Conservation (phyloP, 352 stramenopile genomes). For the Phytophthora agathidicida region DNA sequence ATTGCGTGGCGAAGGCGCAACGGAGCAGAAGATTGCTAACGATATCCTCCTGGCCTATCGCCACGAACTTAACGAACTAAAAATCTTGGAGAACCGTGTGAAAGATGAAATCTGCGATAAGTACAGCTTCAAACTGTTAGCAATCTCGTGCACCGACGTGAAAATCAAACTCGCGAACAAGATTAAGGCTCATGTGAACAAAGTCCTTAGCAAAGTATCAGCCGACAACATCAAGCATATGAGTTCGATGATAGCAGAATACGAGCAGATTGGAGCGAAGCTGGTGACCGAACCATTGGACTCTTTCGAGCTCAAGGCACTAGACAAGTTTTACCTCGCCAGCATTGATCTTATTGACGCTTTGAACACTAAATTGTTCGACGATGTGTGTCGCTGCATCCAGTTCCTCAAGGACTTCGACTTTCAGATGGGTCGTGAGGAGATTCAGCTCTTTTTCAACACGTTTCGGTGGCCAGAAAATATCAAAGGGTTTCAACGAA, state of each 20-base stretch:
- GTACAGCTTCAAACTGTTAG: slow-evolving; percentile 91
- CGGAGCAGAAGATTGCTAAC: slow-evolving; percentile 29
- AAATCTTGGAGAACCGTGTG: slow-evolving; percentile 54
- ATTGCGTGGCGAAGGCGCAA: slow-evolving; percentile 9
- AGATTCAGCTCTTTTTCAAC: slow-evolving; percentile 91
- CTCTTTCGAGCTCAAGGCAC: slow-evolving; percentile 88
- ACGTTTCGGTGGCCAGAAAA: slow-evolving; percentile 92
- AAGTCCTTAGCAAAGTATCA: slow-evolving; percentile 85
- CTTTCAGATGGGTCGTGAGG: slow-evolving; percentile 86
- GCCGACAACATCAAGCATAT: slow-evolving; percentile 90
- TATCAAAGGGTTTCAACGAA: slow-evolving; percentile 91
- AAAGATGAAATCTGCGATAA: slow-evolving; percentile 73
- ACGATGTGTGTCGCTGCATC: slow-evolving; percentile 78
- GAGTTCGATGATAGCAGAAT: slow-evolving; percentile 82
- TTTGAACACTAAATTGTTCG: slow-evolving; percentile 78
- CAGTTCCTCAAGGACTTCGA: slow-evolving; percentile 91
- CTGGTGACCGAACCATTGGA: slow-evolving; percentile 90
- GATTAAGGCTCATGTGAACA: slow-evolving; percentile 66
- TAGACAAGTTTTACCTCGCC: slow-evolving; percentile 85
- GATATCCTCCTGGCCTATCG: slow-evolving; percentile 57
- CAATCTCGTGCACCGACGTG: slow-evolving; percentile 87
- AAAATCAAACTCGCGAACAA: slow-evolving; percentile 86
- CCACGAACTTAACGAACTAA: slow-evolving; percentile 62
- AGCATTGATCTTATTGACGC: slow-evolving; percentile 76
- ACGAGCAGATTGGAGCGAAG: slow-evolving; percentile 88